A percentile compares a stretch with the other conserved stretches of the same genome.
phyloP scores from a whole-genome alignment of 352 stramenopile species.

The Globisporangium alternatum region DNA sequence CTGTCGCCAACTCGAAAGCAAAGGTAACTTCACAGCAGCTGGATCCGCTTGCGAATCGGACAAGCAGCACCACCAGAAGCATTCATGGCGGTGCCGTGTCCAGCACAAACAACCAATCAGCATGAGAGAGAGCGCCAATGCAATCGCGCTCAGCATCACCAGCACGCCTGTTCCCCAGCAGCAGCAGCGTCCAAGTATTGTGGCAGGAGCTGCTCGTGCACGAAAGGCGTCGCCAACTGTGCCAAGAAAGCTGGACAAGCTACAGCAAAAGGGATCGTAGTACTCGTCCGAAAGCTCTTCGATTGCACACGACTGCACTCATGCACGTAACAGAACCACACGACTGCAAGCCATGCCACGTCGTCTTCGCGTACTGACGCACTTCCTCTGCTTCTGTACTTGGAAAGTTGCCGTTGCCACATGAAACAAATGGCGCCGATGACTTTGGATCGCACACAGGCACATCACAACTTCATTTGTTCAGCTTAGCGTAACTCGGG shows the following conservation, averaged over 20 bases:
- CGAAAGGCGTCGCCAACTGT: not conserved
- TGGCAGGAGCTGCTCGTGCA: not conserved
- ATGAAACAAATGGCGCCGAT: too few species aligned
- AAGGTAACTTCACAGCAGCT: not conserved
- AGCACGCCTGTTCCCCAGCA: not conserved
- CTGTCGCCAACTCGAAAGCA: not conserved
- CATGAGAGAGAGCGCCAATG: not conserved
- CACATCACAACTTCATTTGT: too few species aligned
- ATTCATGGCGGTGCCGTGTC: not conserved
- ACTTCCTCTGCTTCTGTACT: too few species aligned
- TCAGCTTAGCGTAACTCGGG: too few species aligned
- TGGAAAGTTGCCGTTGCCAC: too few species aligned
- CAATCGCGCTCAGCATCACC: slow-evolving; percentile 2
- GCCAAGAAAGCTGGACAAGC: not conserved
- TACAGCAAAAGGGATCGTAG: not conserved
- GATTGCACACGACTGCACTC: too few species aligned
- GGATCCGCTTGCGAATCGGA: not conserved
- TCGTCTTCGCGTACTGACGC: too few species aligned
- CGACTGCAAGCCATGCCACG: too few species aligned
- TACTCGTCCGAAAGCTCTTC: too few species aligned
- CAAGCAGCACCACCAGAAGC: not conserved
- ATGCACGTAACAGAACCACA: too few species aligned
- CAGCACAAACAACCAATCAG: not conserved
- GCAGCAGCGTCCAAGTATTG: not conserved
- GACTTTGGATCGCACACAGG: too few species aligned